Evolutionary conservation across 176 grass and related monocot species (phyloP), one percentile per base, ranked within the genome.

Genomic region (Aechmea fasciata): DNA sequence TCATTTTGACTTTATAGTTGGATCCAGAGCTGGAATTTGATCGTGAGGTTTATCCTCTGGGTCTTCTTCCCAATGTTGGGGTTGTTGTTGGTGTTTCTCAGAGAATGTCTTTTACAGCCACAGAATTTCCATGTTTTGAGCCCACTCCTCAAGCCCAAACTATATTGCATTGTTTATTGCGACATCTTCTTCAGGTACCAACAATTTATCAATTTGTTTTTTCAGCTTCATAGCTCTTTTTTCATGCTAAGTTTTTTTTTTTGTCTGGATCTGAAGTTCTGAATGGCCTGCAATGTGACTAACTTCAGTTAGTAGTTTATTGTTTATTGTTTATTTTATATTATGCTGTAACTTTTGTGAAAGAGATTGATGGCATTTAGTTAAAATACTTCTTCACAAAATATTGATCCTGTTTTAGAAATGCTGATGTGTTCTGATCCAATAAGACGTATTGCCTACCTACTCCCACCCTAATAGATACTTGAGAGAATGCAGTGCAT

Each of bases 1-100:
- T 59, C n/a, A 14, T 75, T 62, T 77, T 54, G 71, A 88, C 75
- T 77, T 51, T 91, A 71, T 74, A 97, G 94, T 74, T 97, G 86
- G 94, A 97, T 80, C 94, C 89, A 0, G 89, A 97, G 71, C 94
- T 97, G 84, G 94, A 97, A 71, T 97, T 97, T 81, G 89, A 97
- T 73, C 83, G 89, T 8, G 94, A 97, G 72, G 87, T 97, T 79
- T 97, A 97, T 78, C 94, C 94, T 69, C 77, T 97, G 79, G 94
- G 94, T 73, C 94, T 97, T 81, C 86, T 97, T 76, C 89, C 89
- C 79, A 97, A 97, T 73, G 89, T 90, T 48, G 94, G 82, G 26
- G 94, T 90, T 47, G 94, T 97, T 10, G 94, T 97, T 81, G 94
- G 89, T 63, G 87, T 97, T 79, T 90, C 84, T 76, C 94, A 97